Evolutionary conservation across 768 basidiomycete species (phyloP), one percentile per base, ranked within the genome.

Genomic region (Macrolepiota dolichaula): DNA sequence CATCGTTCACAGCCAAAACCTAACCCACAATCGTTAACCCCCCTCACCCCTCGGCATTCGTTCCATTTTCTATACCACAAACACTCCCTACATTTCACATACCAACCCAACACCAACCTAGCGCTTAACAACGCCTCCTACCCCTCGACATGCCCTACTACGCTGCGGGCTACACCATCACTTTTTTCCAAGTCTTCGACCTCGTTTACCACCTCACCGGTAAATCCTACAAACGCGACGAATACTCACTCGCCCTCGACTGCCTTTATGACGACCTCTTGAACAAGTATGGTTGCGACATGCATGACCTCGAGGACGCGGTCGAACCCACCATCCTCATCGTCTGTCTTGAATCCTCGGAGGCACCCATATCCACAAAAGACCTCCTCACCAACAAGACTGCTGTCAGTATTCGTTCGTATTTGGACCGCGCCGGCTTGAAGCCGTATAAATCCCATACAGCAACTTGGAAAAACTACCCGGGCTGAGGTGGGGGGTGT

Each of bases 91-190:
- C 25, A 17, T 29, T 12, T 9, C 19, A 27, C 17, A 27, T 13
- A 29, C 51, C 25, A 51, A 19, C 19, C 46, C 46, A 22, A 22
- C 46, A 22, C 46, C 24, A 49, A 32, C 24, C 53, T 22, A 38
- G n/a, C n/a, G n/a, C n/a, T n/a, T n/a, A n/a, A n/a, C n/a, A n/a
- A n/a, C n/a, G n/a, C n/a, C n/a, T n/a, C n/a, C n/a, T n/a, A n/a
- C n/a, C n/a, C n/a, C 38, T 53, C 19, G 27, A 47, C 24, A 61
- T 61, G 59, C 52, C 53, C 7, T 61, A 61, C 59, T 55, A 49
- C 52, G 52, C 52, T 24, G 59, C 59, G n/a, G 59, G 59, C 32
- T 61, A 61, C 52, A 55, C 53, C 29, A 49, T 61, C 52, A 61
- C 59, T 17, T 47, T 27, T 36, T 37, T 27, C 24, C 52, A 61